Conservation (phyloP, 192 early-diverging fungal genomes). For the Backusella morwellensis region DNA sequence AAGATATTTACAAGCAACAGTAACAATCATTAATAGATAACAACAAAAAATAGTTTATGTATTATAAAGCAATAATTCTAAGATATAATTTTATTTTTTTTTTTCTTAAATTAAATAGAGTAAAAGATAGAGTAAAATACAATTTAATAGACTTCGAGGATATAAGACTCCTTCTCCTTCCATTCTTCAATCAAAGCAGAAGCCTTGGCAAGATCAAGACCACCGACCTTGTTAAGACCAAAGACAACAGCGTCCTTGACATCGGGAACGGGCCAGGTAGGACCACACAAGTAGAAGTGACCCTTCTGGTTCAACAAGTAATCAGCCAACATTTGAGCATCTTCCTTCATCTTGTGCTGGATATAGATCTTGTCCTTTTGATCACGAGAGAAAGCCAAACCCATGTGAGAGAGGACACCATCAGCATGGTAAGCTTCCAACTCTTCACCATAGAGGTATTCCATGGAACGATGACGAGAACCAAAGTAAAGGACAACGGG, state of each 20-base stretch:
- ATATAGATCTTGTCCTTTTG: conserved; percentile 95
- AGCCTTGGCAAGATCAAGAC: conserved; percentile 61
- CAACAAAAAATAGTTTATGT: not conserved
- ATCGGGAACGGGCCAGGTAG: conserved; percentile 94
- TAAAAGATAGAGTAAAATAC: not conserved
- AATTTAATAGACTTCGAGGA: conserved; percentile 84
- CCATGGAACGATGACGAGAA: conserved; percentile 88
- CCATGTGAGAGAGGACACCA: conserved; percentile 84
- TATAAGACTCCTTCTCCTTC: conserved; percentile 91
- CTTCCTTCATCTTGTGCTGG: conserved; percentile 93
- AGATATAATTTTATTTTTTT: not conserved
- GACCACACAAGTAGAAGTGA: conserved; percentile 96
- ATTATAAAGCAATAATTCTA: not conserved
- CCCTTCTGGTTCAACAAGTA: conserved; percentile 77
- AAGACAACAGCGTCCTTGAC: conserved; percentile 87
- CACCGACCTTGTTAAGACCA: conserved; percentile 64
- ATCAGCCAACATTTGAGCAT: conserved; percentile 68
- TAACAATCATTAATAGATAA: not conserved
- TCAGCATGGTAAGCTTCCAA: conserved; percentile 91
- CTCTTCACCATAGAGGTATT: conserved; percentile 97
- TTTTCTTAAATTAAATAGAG: not conserved
- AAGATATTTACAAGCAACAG: too few relatives aligned
- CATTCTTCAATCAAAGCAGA: conserved; percentile 77
- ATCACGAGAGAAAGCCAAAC: conserved; percentile 94
- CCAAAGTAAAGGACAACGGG: conserved; percentile 97